Conservation (phyloP, 139 green algal species). For the Haematococcus sp. region DNA sequence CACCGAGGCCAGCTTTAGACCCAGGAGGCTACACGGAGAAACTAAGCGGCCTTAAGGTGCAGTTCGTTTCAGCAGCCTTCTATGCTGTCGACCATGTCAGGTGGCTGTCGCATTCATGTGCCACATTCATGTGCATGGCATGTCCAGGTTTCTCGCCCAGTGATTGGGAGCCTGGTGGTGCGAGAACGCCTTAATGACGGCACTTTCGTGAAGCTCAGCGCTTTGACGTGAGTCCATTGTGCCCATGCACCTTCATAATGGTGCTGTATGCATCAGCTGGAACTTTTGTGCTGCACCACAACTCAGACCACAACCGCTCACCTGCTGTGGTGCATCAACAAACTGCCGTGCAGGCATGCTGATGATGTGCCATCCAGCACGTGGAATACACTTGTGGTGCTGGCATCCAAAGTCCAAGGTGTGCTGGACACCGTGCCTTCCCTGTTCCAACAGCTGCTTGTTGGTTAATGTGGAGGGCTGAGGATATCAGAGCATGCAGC, state of each 20-base stretch:
- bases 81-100: no score
- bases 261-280: no score
- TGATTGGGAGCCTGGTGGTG: slow-evolving; percentile 21
- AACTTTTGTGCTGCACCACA: no score
- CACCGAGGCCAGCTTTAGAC: no score
- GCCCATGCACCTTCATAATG: background rate
- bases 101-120: no score
- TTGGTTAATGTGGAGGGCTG: background rate
- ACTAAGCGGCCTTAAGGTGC: no score
- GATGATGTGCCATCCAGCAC: background rate
- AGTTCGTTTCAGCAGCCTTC: no score
- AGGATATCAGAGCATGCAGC: background rate
- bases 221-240: slow-evolving; percentile 4
- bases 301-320: background rate
- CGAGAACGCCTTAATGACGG: slow-evolving; percentile 14
- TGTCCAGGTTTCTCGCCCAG: slow-evolving; percentile 9
- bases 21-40: no score
- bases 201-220: slow-evolving; percentile 9
- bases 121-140: no score
- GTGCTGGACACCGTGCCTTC: background rate
- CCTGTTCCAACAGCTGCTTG: background rate
- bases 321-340: no score
- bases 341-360: no score
- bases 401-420: slow-evolving; percentile 29
- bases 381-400: slow-evolving; percentile 25